Base-by-base conservation (phyloP, 805 yeast genomes). In the Ogataea saltuana region DNA sequence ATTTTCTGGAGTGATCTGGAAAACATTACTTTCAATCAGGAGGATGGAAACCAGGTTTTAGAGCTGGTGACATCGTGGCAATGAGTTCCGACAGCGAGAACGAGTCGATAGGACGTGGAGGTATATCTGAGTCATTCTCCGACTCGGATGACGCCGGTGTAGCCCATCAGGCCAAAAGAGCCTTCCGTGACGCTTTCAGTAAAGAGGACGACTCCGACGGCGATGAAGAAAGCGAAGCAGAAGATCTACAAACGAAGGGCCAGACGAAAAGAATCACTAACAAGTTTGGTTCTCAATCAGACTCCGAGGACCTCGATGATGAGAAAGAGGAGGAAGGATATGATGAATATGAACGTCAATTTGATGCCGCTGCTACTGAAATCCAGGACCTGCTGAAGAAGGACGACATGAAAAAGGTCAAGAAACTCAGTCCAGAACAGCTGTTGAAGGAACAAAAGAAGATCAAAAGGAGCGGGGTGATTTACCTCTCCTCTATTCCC, bases 401-500 rank as follows among this genome's bases (percentile, higher is more conserved):
- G 17, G 46, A 34, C 31, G 44, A 51, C 58, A 65, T 45, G 21
- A 68, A 68, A 35, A 74, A 77, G 51, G 67, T 82, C 29, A 80
- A 82, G 52, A 75, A 71, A 50, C 67, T 83, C 23, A 74, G 82
- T 6, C 74, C 82, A 6, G 74, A 74, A 34, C 78, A 78, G 49
- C 61, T 81, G n/a, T 75, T 60, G 5, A 67, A 79, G 58, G 77
- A 76, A 47, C 73, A 76, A 48, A 74, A 74, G 52, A 76, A 75
- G 53, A 72, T 77, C 27, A 78, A 74, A 48, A 81, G 77, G 54
- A 83, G 96, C 0, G 99, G 99, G 4, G 97, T 93, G 2, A 83
- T 95, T n/a, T 93, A 93, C 55, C 64, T 93, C 3, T 89, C 97
- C 0, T 77, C 83, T 38, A 78, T 93, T 8, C 99, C 99, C 0